Conservation (phyloP, 768 basidiomycete species). For the Russula abietina region DNA sequence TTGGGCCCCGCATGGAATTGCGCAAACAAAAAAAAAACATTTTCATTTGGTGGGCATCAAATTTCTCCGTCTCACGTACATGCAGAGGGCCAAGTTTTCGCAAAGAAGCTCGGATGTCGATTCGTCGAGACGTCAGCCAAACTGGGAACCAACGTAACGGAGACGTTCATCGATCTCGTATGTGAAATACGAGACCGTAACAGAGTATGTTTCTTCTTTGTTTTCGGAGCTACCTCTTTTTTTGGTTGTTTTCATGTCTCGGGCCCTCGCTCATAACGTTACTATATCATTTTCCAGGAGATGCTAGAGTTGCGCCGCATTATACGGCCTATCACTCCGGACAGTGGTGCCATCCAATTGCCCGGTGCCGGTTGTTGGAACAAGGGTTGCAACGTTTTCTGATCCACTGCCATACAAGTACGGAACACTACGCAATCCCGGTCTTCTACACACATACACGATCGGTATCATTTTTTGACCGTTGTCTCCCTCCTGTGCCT, state of each 20-base stretch:
- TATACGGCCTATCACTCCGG: background rate
- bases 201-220: slow-evolving; percentile 50
- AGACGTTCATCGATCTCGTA: slow-evolving; percentile 88
- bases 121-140: slow-evolving; percentile 97
- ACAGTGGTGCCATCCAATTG: slow-evolving; percentile 1
- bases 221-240: too few relatives aligned
- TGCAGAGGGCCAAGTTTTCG: slow-evolving; percentile 91
- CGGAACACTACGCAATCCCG: background rate
- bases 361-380: slow-evolving; percentile 19
- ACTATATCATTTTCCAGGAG: background rate
- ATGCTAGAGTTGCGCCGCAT: slow-evolving; percentile 9
- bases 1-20: too few relatives aligned
- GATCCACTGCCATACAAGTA: background rate
- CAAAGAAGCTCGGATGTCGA: slow-evolving; percentile 87
- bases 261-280: too few relatives aligned
- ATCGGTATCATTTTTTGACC: background rate
- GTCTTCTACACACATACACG: background rate
- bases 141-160: slow-evolving; percentile 91
- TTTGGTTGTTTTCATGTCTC: too few relatives aligned
- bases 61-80: too few relatives aligned
- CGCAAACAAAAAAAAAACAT: too few relatives aligned
- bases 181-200: slow-evolving; percentile 91
- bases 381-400: slow-evolving; percentile 9
- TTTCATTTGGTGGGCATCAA: too few relatives aligned
- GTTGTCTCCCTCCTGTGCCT: background rate